Conservation (phyloP, 2,329 filamentous ascomycete species). For the Fusarium sublunatum region DNA sequence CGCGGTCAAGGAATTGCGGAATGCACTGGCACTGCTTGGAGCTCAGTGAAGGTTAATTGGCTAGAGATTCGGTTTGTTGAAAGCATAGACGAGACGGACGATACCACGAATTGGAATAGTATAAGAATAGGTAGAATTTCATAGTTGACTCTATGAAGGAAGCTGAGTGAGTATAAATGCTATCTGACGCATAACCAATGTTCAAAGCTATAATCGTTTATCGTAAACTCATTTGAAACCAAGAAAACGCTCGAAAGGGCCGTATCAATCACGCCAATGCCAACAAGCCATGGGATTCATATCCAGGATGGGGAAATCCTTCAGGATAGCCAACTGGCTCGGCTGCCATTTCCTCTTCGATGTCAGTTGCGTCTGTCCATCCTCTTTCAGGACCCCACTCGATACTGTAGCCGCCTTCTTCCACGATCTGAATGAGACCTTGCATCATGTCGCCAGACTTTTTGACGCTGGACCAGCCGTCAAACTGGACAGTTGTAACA, state of each 20-base stretch:
- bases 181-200: constrained; percentile 17
- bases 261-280: constrained; percentile 24
- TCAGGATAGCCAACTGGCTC: constrained; percentile 13
- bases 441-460: constrained; percentile 73
- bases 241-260: constrained; percentile 5
- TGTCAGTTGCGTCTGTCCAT: constrained; percentile 67
- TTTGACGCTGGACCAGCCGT: constrained; percentile 74
- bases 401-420: constrained; percentile 62
- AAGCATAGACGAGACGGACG: constrained; percentile 22
- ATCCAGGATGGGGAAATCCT: constrained; percentile 26
- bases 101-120: constrained; percentile 32
- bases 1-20: constrained; percentile 84
- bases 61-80: constrained; percentile 6
- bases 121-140: constrained; percentile 5
- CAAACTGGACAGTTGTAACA: constrained; percentile 72
- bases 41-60: constrained; percentile 53
- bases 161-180: constrained; percentile 26
- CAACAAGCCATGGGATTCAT: constrained; percentile 19
- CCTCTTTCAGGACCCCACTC: constrained; percentile 75
- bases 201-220: constrained; percentile 12
- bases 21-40: constrained; percentile 77
- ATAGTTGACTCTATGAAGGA: constrained; percentile 19
- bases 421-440: constrained; percentile 66
- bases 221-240: constrained; percentile 34
- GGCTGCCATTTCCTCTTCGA: constrained; percentile 38